Percentiles rank a stretch among this genome's conserved stretches.
These are phyloP conservation scores for Yamadazyma kitorensis DNA, from an alignment of 805 yeast genomes.

Conservation along the genomic window DNA sequence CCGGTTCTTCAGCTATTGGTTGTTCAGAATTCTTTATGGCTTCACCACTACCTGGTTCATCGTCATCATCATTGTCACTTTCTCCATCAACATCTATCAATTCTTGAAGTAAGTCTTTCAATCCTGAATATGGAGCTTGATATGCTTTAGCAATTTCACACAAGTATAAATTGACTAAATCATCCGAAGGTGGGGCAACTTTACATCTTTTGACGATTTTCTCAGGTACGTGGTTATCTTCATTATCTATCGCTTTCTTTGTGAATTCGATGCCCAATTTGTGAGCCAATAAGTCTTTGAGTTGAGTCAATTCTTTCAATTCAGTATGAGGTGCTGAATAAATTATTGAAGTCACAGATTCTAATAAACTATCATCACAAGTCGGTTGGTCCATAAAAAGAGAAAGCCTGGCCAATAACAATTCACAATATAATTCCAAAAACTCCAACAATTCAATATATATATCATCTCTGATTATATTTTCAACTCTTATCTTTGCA, in stretches of 20 bases:
- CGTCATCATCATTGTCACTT: conserved; percentile 28
- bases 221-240: conserved; percentile 55
- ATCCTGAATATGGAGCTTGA: conserved; percentile 66
- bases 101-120: conserved; percentile 20
- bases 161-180: conserved; percentile 66
- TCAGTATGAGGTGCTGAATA: conserved; percentile 73
- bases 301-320: conserved; percentile 61
- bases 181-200: conserved; percentile 63
- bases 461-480: conserved; percentile 78
- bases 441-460: conserved; percentile 75
- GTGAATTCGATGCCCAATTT: conserved; percentile 71
- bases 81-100: conserved; percentile 11
- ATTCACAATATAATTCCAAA: conserved; percentile 78
- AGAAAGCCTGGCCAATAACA: conserved; percentile 70
- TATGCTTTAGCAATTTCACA: conserved; percentile 81
- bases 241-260: conserved; percentile 50
- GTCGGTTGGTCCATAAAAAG: conserved; percentile 47
- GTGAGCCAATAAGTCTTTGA: conserved; percentile 59
- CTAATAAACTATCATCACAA: conserved; percentile 63
- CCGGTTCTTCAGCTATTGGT: conserved; percentile 19
- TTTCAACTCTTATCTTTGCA: conserved; percentile 81
- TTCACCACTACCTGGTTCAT: conserved; percentile 21
- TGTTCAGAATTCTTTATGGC: conserved; percentile 15
- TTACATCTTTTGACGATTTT: conserved; percentile 62
- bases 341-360: conserved; percentile 69